These are phyloP conservation scores for Microbotryum lychnidis-dioicae DNA, from an alignment of 1,284 basidiomycete species.

Conservation along the genomic window DNA sequence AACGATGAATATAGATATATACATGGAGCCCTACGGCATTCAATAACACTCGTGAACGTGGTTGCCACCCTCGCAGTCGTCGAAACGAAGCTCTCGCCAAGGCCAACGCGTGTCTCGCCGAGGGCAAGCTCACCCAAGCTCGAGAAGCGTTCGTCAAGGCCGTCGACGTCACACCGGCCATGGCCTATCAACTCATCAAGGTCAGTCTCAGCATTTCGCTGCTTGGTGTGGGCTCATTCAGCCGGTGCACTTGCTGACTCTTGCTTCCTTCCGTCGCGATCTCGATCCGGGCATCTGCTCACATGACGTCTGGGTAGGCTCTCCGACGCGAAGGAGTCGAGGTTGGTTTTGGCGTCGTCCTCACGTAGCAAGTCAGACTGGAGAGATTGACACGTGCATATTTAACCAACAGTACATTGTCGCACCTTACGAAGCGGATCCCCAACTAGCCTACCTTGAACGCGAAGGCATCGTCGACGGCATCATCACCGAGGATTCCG, in stretches of 20 bases:
- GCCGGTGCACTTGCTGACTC: too few relatives aligned
- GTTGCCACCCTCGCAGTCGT: constrained; percentile 42
- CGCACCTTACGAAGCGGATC: constrained; percentile 97
- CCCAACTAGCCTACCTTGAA: constrained; percentile 90
- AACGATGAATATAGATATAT: not conserved
- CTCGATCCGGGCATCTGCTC: not conserved
- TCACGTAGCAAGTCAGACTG: not conserved
- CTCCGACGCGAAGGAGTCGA: constrained; percentile 64
- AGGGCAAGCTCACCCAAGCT: constrained; percentile 71
- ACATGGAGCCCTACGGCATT: not conserved
- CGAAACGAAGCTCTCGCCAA: constrained; percentile 57
- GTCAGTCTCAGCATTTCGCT: constrained; percentile 42
- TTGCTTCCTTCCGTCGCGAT: too few relatives aligned
- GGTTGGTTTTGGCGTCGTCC: constrained; percentile 4
- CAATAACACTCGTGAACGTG: not conserved
- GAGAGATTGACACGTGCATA: not conserved
- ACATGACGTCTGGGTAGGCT: constrained; percentile 49
- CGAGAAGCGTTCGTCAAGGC: constrained; percentile 83
- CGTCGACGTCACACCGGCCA: constrained; percentile 90
- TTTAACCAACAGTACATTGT: constrained; percentile 58
- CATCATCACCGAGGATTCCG: constrained; percentile 96
- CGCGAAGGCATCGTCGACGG: constrained; percentile 73
- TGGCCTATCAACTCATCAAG: constrained; percentile 97
- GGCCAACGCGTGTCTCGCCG: constrained; percentile 62
- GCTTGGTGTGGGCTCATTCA: not conserved